Evolutionary conservation across 192 early-diverging fungal species (phyloP).

Genomic region (Dissophora ornata): DNA sequence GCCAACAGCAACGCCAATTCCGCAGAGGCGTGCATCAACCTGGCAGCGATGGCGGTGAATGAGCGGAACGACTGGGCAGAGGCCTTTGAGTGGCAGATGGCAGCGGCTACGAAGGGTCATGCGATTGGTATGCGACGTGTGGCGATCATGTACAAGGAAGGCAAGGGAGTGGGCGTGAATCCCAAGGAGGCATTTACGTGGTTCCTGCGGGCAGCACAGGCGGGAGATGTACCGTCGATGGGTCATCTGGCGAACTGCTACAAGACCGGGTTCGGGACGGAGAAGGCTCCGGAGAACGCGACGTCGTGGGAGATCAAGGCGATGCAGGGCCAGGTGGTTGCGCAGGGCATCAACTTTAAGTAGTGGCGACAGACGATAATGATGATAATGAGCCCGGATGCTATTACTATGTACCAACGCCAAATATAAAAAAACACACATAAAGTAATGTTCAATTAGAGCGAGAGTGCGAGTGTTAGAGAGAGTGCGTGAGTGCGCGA

Average conservation of each 20-base stretch:
- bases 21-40: slow-evolving; percentile 65
- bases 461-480: too few relatives aligned
- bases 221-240: slow-evolving; percentile 79
- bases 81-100: slow-evolving; percentile 67
- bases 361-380: too few relatives aligned
- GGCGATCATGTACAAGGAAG: slow-evolving; percentile 69
- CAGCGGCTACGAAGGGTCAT: slow-evolving; percentile 62
- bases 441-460: too few relatives aligned
- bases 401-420: too few relatives aligned
- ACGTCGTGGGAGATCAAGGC: slow-evolving; percentile 71
- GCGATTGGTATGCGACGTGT: slow-evolving; percentile 67
- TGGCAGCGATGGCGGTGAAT: slow-evolving; percentile 65
- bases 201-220: slow-evolving; percentile 71
- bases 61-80: slow-evolving; percentile 56
- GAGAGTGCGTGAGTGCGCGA: too few relatives aligned
- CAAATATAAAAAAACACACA: too few relatives aligned
- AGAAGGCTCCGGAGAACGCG: slow-evolving; percentile 63
- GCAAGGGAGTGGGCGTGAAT: slow-evolving; percentile 62
- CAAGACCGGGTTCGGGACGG: slow-evolving; percentile 82
- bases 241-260: slow-evolving; percentile 84
- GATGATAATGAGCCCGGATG: too few relatives aligned
- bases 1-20: slow-evolving; percentile 65
- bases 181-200: slow-evolving; percentile 62
- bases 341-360: slow-evolving; percentile 46
- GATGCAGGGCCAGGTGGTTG: slow-evolving; percentile 52